Evolutionary conservation across 106 monocot genomes (phyloP).

Genomic region (Platanthera guangdongensis): DNA sequence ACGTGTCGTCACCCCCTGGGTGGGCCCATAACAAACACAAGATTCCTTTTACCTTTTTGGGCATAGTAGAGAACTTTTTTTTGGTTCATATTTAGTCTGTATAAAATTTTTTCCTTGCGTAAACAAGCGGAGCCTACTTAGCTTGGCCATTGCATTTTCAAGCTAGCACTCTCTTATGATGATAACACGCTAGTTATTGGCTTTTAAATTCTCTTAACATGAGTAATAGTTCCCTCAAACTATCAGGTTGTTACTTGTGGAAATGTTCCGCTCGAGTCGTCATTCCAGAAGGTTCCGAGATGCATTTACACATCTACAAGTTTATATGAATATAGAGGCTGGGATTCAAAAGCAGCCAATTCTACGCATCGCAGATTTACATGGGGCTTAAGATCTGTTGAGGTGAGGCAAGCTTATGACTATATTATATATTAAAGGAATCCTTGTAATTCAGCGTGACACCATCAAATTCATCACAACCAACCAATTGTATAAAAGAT

Average conservation of each 20-base stretch:
- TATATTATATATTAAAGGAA: no score
- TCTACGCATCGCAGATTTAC: conserved; percentile 25
- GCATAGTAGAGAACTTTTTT: no score
- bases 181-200: not conserved
- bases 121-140: no score
- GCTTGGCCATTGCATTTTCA: no score
- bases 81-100: no score
- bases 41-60: no score
- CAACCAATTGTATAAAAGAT: no score
- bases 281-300: conserved; percentile 38
- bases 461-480: not conserved
- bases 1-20: no score
- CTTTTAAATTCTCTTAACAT: not conserved
- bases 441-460: no score
- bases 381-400: conserved; percentile 33
- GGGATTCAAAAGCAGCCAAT: conserved; percentile 31
- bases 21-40: no score
- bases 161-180: no score
- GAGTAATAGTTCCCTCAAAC: not conserved
- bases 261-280: conserved; percentile 33
- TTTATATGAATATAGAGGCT: conserved; percentile 43
- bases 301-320: conserved; percentile 51
- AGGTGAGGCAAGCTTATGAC: conserved; percentile 8
- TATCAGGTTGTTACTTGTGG: conserved; percentile 31
- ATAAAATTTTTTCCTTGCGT: no score